Evolutionary conservation across 148 eudicot species (phyloP).

Genomic region (Rhododendron ovatum): DNA sequence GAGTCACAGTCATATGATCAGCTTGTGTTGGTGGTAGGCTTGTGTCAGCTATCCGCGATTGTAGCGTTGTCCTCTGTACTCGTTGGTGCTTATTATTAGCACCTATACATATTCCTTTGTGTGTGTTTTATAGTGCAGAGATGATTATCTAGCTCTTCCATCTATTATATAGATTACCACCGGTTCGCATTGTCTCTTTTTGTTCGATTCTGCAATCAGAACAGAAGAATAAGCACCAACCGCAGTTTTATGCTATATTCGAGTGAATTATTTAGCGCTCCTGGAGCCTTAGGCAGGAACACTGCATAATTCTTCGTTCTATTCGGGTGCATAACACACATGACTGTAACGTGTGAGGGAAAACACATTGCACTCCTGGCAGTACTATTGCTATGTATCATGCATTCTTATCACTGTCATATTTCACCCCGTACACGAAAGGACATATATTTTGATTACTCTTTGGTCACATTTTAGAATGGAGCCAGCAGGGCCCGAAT

Average conservation of each 20-base stretch:
- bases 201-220: background rate
- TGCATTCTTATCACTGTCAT: too few relatives aligned
- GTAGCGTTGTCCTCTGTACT: background rate
- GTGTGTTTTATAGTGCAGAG: background rate
- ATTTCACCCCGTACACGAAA: too few relatives aligned
- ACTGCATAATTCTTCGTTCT: background rate
- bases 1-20: background rate
- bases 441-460: too few relatives aligned
- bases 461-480: too few relatives aligned
- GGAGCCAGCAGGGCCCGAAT: too few relatives aligned
- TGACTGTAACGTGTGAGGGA: background rate
- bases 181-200: background rate
- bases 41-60: background rate
- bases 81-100: background rate
- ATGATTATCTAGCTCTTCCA: background rate
- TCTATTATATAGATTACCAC: background rate
- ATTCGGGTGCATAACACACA: background rate
- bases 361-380: background rate
- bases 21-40: background rate
- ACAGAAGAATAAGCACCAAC: background rate
- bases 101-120: background rate
- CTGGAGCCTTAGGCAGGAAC: background rate
- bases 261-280: background rate
- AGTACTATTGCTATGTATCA: background rate
- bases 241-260: background rate